Base-by-base conservation (phyloP, 1,139 yeast species). In the Wickerhamomyces sp. region DNA sequence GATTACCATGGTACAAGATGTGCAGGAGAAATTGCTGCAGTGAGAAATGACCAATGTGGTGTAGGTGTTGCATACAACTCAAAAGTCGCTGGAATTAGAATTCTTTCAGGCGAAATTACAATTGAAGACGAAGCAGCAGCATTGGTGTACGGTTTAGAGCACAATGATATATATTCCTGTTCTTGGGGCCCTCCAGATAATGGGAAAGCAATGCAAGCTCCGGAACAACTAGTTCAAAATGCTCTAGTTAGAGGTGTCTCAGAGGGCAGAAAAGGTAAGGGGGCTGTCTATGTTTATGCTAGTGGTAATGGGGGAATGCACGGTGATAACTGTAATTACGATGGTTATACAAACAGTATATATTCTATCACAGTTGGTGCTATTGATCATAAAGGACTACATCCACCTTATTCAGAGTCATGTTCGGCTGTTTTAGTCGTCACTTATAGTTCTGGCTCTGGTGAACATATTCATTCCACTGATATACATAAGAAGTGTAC, bases 141-240 rank as follows among this genome's bases (percentile, higher is more conserved):
- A 1, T 67, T 94, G 69, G 72, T 85, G 32, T 85, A 83, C 61
- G 94, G 81, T 0, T 68, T 84, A 53, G 90, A 87, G 45, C 71
- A 74, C 10, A 92, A 92, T 59, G 96, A 90, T 60, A 92, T 94
- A 29, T 94, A 88, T 61, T 87, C 96, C 4, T 94, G 99, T 61
- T 88, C 96, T 5, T 94, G 99, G 99, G 99, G 99, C 3, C 99
- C 99, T 1, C 76, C 90, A 2, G 99, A 94, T 60, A 86, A 90
- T 59, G 99, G 98, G 0, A 70, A 62, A 45, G 78, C 96, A 0
- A 76, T 92, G 70, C 88, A 87, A 35, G 95, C 78, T 6, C 98
- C 98, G 0, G 87, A 88, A 20, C 59, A 66, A 28, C 55, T 90
- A 27, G 96, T 92, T 10, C 76, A 78, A 52, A 78, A 85, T 48